phyloP scores from a whole-genome alignment of 1,284 basidiomycete genomes.

The Cryptococcus neoformans region DNA sequence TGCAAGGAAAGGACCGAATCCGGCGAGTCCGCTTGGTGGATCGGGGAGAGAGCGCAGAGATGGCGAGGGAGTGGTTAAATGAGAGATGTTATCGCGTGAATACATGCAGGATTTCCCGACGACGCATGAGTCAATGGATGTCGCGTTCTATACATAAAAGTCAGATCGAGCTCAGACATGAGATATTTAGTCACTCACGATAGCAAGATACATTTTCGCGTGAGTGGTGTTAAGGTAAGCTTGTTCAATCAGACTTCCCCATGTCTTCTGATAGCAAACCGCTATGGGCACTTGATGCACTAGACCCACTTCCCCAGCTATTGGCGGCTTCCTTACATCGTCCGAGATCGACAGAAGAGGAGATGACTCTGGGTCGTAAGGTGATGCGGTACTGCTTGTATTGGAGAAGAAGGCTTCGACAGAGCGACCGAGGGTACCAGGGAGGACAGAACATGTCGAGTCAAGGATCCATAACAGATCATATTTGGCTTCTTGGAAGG shows the following conservation, averaged over 20 bases:
- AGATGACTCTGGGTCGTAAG: slow-evolving; percentile 33
- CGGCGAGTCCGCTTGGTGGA: slow-evolving; percentile 58
- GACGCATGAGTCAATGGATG: slow-evolving; percentile 89
- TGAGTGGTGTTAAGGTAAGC: slow-evolving; percentile 96
- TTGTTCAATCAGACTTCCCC: slow-evolving; percentile 85
- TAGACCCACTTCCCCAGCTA: slow-evolving; percentile 62
- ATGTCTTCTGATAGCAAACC: slow-evolving; percentile 60
- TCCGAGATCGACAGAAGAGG: slow-evolving; percentile 31
- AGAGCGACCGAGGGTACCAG: slow-evolving; percentile 79
- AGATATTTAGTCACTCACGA: slow-evolving; percentile 50
- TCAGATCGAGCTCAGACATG: neutral
- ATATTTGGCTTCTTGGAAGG: slow-evolving; percentile 74
- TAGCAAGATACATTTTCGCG: slow-evolving; percentile 98
- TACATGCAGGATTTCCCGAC: slow-evolving; percentile 97
- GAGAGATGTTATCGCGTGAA: slow-evolving; percentile 68
- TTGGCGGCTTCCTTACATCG: slow-evolving; percentile 24
- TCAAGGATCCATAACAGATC: slow-evolving; percentile 98
- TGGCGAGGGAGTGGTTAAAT: slow-evolving; percentile 39
- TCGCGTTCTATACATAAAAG: slow-evolving; percentile 45
- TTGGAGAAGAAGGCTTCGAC: slow-evolving; percentile 60
- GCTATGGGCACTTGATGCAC: slow-evolving; percentile 97
- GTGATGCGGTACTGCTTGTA: slow-evolving; percentile 28
- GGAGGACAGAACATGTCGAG: slow-evolving; percentile 78
- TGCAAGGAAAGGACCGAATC: slow-evolving; percentile 80
- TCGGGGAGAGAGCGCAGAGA: slow-evolving; percentile 25